These are phyloP conservation scores for Pelagophyceae sp. DNA, from an alignment of 352 stramenopile genomes.

Conservation along the genomic window DNA sequence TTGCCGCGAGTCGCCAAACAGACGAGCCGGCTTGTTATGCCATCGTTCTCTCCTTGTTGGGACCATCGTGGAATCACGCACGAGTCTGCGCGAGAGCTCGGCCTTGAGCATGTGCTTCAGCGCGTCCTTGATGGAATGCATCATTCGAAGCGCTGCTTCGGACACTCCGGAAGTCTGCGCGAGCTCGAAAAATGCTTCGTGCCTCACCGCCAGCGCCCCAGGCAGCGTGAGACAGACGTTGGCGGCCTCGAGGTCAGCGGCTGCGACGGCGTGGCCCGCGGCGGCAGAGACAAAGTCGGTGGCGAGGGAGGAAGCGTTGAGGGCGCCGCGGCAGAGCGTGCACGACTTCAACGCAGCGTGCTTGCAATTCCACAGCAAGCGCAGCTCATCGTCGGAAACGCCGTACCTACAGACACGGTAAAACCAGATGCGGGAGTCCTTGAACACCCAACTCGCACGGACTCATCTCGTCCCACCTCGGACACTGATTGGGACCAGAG, in stretches of 20 bases:
- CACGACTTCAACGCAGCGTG: neutral
- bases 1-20: too few species aligned
- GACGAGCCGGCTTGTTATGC: neutral
- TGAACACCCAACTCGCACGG: neutral
- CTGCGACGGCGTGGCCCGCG: neutral
- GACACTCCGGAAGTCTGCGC: too few species aligned
- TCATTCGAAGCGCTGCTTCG: too few species aligned
- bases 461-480: neutral
- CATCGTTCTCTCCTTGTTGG: neutral
- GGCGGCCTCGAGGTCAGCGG: neutral
- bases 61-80: too few species aligned
- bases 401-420: too few species aligned
- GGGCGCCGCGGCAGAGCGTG: neutral
- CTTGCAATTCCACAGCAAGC: neutral
- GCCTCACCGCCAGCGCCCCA: neutral
- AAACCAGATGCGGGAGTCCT: too few species aligned
- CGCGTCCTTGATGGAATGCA: constrained; percentile 12
- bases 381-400: neutral
- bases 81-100: neutral
- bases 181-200: neutral
- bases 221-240: neutral
- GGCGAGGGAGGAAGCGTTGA: neutral
- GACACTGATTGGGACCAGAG: too few species aligned
- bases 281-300: neutral
- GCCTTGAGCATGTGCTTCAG: neutral